A percentile compares a stretch with the other conserved stretches of the same genome.
phyloP scores from a whole-genome alignment of 2,329 filamentous ascomycete genomes.

The Aspergillus versicolor region DNA sequence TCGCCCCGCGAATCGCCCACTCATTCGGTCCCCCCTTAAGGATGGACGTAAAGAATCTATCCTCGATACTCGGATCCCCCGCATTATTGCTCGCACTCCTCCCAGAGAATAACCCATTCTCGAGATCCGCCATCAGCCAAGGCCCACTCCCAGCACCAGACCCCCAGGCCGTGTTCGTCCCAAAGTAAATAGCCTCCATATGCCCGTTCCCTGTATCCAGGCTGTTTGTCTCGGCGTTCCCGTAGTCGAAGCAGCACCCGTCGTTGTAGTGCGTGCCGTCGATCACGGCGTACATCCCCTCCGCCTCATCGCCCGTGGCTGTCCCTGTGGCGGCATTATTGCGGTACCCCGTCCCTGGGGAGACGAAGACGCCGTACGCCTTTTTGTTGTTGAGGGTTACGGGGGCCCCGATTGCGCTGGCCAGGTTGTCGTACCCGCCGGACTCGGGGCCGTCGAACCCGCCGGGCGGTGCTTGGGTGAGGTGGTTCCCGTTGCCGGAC shows the following conservation, averaged over 20 bases:
- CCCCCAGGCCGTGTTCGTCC: conserved; percentile 56
- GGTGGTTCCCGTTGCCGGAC: conserved; percentile 61
- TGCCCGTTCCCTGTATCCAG: conserved; percentile 60
- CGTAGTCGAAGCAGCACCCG: conserved; percentile 53
- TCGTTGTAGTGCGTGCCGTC: conserved; percentile 37
- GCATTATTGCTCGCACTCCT: conserved; percentile 47
- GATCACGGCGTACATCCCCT: conserved; percentile 36
- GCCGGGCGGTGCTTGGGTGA: conserved; percentile 61
- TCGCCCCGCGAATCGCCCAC: conserved; percentile 61
- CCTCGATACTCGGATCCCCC: conserved; percentile 52
- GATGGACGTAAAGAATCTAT: conserved; percentile 57
- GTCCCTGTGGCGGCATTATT: conserved; percentile 55
- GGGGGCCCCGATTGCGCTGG: conserved; percentile 60
- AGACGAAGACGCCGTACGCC: conserved; percentile 63
- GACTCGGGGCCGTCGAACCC: conserved; percentile 57
- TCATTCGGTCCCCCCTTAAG: conserved; percentile 57
- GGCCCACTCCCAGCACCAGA: conserved; percentile 59
- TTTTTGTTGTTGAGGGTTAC: conserved; percentile 61
- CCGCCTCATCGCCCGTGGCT: conserved; percentile 55
- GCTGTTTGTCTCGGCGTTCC: conserved; percentile 56
- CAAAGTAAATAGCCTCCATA: conserved; percentile 70
- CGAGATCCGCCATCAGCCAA: conserved; percentile 69
- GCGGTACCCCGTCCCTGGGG: conserved; percentile 63
- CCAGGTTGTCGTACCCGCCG: conserved; percentile 60
- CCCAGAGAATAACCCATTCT: conserved; percentile 66